These are phyloP conservation scores for Euphrasia arctica DNA, from an alignment of 305 asterid species.

Conservation along the genomic window DNA sequence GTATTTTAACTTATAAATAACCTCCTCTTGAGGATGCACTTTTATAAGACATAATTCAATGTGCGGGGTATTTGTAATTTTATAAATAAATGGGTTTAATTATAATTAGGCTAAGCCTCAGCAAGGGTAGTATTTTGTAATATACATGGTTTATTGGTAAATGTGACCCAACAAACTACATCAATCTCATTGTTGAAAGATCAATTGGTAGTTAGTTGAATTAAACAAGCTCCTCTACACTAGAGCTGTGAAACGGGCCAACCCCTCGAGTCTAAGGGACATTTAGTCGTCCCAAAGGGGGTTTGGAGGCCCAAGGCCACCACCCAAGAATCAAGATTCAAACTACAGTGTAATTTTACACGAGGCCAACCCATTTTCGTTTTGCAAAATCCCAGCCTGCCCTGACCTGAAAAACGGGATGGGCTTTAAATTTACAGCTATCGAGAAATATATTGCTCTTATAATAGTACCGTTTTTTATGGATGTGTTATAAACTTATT, in stretches of 20 bases:
- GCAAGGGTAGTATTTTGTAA: too few species aligned
- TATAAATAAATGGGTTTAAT: too few species aligned
- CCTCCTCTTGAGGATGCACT: too few species aligned
- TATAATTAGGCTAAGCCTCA: too few species aligned
- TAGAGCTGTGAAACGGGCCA: not conserved
- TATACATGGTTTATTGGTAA: too few species aligned
- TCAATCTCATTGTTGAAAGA: not conserved
- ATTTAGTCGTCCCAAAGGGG: not conserved
- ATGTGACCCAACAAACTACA: too few species aligned
- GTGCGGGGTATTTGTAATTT: too few species aligned
- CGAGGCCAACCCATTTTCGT: not conserved
- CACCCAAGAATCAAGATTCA: not conserved
- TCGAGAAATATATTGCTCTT: slow-evolving; percentile 11
- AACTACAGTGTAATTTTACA: not conserved
- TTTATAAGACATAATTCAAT: too few species aligned
- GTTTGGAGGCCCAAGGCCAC: not conserved
- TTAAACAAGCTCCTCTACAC: not conserved
- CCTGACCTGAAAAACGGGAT: not conserved
- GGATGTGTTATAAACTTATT: slow-evolving; percentile 1
- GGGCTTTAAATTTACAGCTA: not conserved
- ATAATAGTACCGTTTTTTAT: not conserved
- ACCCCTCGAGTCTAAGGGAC: not conserved
- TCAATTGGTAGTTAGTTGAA: too few species aligned
- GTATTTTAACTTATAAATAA: too few species aligned
- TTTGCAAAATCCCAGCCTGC: not conserved